Evolutionary conservation across 257 asterid genomes (phyloP).

Genomic region (Ehretia macrophylla): DNA sequence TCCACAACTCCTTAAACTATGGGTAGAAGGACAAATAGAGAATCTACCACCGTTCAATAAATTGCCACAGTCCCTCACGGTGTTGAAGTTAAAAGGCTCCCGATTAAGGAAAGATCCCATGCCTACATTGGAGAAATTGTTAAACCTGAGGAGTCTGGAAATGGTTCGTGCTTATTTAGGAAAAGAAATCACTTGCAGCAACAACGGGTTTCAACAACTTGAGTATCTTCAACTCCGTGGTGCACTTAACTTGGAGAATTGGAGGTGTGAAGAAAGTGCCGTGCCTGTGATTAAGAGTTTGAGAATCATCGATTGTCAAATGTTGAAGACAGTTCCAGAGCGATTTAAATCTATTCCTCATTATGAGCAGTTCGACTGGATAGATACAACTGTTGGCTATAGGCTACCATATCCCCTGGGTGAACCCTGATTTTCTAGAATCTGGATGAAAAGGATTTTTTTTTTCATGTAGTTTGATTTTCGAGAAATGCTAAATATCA

Average conservation of each 20-base stretch:
- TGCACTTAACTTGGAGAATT: not conserved
- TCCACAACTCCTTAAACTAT: conserved; percentile 2
- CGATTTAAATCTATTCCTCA: too few species aligned
- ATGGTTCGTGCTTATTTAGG: not conserved
- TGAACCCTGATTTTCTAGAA: too few species aligned
- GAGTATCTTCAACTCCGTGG: not conserved
- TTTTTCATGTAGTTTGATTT: too few species aligned
- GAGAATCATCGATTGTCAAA: too few species aligned
- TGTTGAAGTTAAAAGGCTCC: not conserved
- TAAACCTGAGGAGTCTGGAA: conserved; percentile 4
- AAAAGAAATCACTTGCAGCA: not conserved
- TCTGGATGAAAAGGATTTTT: too few species aligned
- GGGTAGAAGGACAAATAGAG: conserved; percentile 1
- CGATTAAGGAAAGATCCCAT: not conserved
- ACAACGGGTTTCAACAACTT: not conserved
- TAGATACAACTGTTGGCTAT: too few species aligned
- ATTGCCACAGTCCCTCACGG: not conserved
- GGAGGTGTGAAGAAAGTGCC: too few species aligned
- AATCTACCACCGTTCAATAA: not conserved
- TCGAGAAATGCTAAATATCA: too few species aligned
- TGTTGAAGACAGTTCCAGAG: too few species aligned
- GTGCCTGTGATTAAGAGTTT: too few species aligned
- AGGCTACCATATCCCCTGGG: too few species aligned
- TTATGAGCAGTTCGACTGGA: too few species aligned
- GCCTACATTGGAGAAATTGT: conserved; percentile 6